Conservation (phyloP, 2,329 filamentous ascomycete species). For the Didymellaceae sp. region DNA sequence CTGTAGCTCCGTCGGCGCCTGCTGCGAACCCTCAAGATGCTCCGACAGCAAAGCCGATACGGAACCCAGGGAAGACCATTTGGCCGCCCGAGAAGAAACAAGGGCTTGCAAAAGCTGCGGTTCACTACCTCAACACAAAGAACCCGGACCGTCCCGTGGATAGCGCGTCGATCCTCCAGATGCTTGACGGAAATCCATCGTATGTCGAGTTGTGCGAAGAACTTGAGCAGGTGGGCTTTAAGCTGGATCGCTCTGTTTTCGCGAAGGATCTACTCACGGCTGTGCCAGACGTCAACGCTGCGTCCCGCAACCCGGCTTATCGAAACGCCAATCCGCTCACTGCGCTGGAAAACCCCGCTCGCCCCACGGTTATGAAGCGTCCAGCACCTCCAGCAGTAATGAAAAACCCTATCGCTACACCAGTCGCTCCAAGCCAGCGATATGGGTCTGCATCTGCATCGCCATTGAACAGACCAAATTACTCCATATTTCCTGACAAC, state of each 20-base stretch:
- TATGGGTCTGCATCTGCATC: constrained; percentile 25
- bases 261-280: constrained; percentile 58
- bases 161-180: constrained; percentile 50
- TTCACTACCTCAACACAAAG: constrained; percentile 54
- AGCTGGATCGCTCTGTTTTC: constrained; percentile 60
- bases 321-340: constrained; percentile 9
- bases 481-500: constrained; percentile 24
- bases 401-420: constrained; percentile 19
- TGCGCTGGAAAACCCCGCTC: constrained; percentile 11
- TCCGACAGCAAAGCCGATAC: constrained; percentile 10
- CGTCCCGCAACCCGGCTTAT: constrained; percentile 26
- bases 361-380: constrained; percentile 4
- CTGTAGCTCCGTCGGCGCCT: constrained; percentile 10
- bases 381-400: constrained; percentile 26
- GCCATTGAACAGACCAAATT: constrained; percentile 17
- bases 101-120: constrained; percentile 58
- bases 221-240: constrained; percentile 58
- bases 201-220: constrained; percentile 63
- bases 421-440: constrained; percentile 24
- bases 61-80: constrained; percentile 44
- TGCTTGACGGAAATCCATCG: constrained; percentile 61
- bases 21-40: constrained; percentile 7
- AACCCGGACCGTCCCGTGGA: constrained; percentile 52
- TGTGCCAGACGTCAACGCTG: constrained; percentile 52
- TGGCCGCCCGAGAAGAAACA: constrained; percentile 61